Conservation (phyloP, 495 filamentous ascomycete species). For the Aspergillus affinis region DNA sequence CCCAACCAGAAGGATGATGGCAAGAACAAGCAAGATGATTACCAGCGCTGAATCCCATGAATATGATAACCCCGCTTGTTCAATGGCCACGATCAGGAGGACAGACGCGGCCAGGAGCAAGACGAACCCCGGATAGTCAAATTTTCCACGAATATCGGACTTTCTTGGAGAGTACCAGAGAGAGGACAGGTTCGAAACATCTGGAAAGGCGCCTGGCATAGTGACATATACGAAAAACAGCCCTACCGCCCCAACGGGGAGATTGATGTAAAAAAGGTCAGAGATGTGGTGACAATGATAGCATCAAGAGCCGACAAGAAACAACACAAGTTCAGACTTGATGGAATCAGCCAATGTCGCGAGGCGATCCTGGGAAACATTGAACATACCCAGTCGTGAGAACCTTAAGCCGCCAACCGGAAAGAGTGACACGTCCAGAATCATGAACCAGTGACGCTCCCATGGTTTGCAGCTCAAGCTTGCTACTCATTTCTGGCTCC, state of each 20-base stretch:
- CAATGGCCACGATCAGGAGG: conserved; percentile 22
- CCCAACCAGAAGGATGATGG: not conserved
- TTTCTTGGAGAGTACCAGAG: no score
- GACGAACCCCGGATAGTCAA: conserved; percentile 18
- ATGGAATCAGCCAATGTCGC: not conserved
- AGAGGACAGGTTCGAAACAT: not conserved
- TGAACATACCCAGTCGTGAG: not conserved
- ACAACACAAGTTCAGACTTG: conserved; percentile 30
- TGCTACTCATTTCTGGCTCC: no score
- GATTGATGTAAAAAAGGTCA: conserved; percentile 42
- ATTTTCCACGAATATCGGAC: not conserved
- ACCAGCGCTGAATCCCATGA: conserved; percentile 27
- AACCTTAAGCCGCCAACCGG: not conserved
- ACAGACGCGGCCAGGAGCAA: conserved; percentile 21
- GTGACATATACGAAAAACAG: conserved; percentile 2
- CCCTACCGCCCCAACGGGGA: conserved; percentile 35
- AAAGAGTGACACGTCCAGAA: no score
- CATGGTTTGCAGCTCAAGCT: no score
- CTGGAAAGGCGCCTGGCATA: conserved; percentile 16
- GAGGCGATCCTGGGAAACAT: no score
- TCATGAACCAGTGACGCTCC: no score
- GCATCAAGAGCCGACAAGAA: conserved; percentile 58
- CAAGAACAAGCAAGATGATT: conserved; percentile 13
- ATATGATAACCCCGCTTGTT: conserved; percentile 26
- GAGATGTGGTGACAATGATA: conserved; percentile 51